Conservation (phyloP, 176 grass and related monocot species). For the Hsuehochloa calcarea region DNA sequence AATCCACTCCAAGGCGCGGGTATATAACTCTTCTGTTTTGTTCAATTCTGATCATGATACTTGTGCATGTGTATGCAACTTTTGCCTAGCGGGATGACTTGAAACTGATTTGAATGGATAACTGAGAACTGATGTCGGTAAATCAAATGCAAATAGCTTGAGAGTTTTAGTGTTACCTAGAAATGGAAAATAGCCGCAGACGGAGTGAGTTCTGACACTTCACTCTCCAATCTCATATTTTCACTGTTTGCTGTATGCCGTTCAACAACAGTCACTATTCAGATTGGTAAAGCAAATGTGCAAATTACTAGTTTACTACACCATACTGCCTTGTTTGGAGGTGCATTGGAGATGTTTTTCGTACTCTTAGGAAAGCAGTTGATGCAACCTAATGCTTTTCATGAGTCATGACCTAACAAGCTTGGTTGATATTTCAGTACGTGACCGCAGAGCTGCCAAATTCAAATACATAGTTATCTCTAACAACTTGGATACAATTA, state of each 20-base stretch:
- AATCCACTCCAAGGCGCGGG: conserved; percentile 70
- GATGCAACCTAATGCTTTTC: not conserved
- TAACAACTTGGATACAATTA: not conserved
- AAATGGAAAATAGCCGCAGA: not conserved
- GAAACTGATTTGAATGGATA: conserved; percentile 11
- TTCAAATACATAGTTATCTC: not conserved
- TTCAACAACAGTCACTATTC: not conserved
- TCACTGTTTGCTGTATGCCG: not conserved
- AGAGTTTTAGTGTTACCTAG: conserved; percentile 8
- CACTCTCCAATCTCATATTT: not conserved
- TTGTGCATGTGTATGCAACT: not conserved
- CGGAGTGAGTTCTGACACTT: not conserved
- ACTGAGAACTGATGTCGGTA: not conserved
- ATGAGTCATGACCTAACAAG: not conserved
- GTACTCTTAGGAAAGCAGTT: not conserved
- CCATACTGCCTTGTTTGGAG: not conserved
- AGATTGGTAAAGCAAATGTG: not conserved
- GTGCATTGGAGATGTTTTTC: not conserved
- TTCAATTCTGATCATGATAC: not conserved
- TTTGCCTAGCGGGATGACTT: not conserved
- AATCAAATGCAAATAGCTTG: conserved; percentile 8
- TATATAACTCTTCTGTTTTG: conserved; percentile 26
- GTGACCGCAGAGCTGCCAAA: not conserved
- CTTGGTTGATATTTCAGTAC: conserved; percentile 3
- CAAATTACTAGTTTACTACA: not conserved